These are phyloP conservation scores for Leptographium galeiforme DNA, from an alignment of 2,329 filamentous ascomycete species.

Conservation along the genomic window DNA sequence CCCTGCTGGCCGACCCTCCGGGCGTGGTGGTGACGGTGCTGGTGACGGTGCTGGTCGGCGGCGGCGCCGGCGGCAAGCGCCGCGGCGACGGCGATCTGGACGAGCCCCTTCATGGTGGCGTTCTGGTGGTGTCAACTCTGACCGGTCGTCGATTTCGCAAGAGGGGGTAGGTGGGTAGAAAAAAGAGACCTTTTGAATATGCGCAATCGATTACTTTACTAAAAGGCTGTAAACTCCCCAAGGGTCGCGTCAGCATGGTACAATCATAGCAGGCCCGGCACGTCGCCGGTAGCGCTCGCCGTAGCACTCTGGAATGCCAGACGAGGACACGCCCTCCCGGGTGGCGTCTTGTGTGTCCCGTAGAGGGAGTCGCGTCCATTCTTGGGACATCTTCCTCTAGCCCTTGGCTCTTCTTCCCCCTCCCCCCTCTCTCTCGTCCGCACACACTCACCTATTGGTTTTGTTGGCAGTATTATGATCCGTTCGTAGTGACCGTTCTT, in stretches of 20 bases:
- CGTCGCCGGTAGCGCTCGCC: not conserved
- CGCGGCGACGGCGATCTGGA: conserved; percentile 37
- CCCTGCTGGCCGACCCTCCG: not conserved
- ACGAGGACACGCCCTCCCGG: too few relatives aligned
- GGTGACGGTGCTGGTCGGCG: conserved; percentile 41
- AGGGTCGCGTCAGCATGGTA: not conserved
- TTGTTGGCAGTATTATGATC: not conserved
- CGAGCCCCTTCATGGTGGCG: conserved; percentile 33
- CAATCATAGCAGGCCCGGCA: not conserved
- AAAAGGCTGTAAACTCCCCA: not conserved
- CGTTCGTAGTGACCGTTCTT: not conserved
- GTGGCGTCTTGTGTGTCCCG: too few relatives aligned
- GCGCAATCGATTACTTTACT: not conserved
- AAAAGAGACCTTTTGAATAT: not conserved
- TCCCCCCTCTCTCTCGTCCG: not conserved
- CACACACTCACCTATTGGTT: not conserved
- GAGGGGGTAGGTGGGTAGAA: not conserved
- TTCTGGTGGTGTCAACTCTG: too few relatives aligned
- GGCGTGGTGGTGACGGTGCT: conserved; percentile 36
- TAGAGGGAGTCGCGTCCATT: not conserved
- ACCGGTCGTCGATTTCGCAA: too few relatives aligned
- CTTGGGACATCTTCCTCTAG: not conserved
- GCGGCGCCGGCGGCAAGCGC: conserved; percentile 34
- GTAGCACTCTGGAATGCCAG: not conserved
- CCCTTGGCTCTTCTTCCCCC: not conserved